phyloP scores from a whole-genome alignment of 495 filamentous ascomycete species.

The Oleoguttula mirabilis region DNA sequence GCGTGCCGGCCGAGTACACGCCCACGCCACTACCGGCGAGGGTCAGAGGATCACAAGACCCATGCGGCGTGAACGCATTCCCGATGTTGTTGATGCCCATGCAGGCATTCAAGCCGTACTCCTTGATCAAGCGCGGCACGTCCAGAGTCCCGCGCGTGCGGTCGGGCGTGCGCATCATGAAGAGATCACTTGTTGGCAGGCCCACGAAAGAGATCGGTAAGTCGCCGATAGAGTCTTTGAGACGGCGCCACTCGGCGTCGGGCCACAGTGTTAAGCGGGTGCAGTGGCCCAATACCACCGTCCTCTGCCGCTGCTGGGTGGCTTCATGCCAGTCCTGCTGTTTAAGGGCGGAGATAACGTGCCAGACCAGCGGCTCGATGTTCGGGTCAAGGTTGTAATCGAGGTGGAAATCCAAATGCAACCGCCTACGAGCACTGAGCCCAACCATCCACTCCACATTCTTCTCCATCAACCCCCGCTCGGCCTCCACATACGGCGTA shows the following conservation, averaged over 20 bases:
- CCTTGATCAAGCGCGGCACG: constrained; percentile 49
- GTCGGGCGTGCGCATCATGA: constrained; percentile 48
- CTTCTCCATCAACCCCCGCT: constrained; percentile 33
- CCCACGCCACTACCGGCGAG: constrained; percentile 54
- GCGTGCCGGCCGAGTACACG: constrained; percentile 55
- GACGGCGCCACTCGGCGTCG: constrained; percentile 36
- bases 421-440: constrained; percentile 34
- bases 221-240: constrained; percentile 36
- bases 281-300: constrained; percentile 57
- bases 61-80: constrained; percentile 67
- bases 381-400: constrained; percentile 52
- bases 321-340: constrained; percentile 36
- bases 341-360: constrained; percentile 41
- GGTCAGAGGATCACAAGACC: constrained; percentile 54
- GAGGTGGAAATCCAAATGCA: constrained; percentile 62
- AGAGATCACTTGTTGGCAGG: constrained; percentile 60
- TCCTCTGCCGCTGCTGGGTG: constrained; percentile 28
- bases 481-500: constrained; percentile 59
- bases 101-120: constrained; percentile 46
- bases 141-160: constrained; percentile 44
- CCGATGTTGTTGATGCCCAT: constrained; percentile 68
- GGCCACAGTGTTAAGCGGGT: constrained; percentile 51
- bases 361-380: constrained; percentile 39
- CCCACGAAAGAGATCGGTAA: constrained; percentile 60
- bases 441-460: constrained; percentile 56